Conservation (phyloP, 2,329 filamentous ascomycete species). For the Aspergillus ruber region DNA sequence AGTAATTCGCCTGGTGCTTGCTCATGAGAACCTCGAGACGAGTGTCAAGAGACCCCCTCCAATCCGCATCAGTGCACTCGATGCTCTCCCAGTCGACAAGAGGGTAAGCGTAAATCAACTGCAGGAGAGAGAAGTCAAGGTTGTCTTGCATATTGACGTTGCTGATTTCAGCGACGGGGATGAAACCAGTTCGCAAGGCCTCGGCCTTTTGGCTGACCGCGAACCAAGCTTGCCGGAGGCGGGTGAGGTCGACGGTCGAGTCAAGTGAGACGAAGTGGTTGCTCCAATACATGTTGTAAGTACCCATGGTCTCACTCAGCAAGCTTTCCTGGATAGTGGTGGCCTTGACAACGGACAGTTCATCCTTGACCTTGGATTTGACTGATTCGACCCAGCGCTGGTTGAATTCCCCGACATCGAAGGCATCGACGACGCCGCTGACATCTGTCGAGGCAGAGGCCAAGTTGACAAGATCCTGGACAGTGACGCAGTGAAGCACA, state of each 20-base stretch:
- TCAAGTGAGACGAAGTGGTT: slow-evolving; percentile 32
- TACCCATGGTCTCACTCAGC: slow-evolving; percentile 35
- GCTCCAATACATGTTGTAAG: slow-evolving; percentile 49
- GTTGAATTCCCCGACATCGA: slow-evolving; percentile 18
- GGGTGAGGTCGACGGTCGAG: slow-evolving; percentile 17
- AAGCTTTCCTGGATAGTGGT: slow-evolving; percentile 35
- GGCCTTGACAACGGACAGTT: slow-evolving; percentile 20
- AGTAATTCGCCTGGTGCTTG: slow-evolving; percentile 21
- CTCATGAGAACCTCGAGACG: slow-evolving; percentile 18
- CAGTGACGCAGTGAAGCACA: slow-evolving; percentile 22
- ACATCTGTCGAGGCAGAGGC: slow-evolving; percentile 2
- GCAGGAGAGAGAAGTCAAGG: slow-evolving; percentile 19
- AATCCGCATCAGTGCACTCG: slow-evolving; percentile 10
- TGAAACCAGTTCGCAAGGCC: slow-evolving; percentile 32
- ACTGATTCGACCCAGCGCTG: slow-evolving; percentile 13
- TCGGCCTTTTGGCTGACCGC: slow-evolving; percentile 23
- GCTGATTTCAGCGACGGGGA: slow-evolving; percentile 22
- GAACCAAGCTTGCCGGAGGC: slow-evolving; percentile 29
- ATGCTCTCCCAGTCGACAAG: slow-evolving; percentile 20
- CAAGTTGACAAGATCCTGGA: slow-evolving; percentile 19
- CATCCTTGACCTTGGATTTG: slow-evolving; percentile 10
- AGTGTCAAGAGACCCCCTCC: slow-evolving; percentile 8
- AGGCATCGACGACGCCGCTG: slow-evolving; percentile 1
- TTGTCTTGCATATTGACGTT: not conserved
- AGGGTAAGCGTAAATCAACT: slow-evolving; percentile 21